Evolutionary conservation across 2,329 filamentous ascomycete genomes (phyloP), one percentile per base, ranked within the genome.

Genomic region (Metarhizium anisopliae): DNA sequence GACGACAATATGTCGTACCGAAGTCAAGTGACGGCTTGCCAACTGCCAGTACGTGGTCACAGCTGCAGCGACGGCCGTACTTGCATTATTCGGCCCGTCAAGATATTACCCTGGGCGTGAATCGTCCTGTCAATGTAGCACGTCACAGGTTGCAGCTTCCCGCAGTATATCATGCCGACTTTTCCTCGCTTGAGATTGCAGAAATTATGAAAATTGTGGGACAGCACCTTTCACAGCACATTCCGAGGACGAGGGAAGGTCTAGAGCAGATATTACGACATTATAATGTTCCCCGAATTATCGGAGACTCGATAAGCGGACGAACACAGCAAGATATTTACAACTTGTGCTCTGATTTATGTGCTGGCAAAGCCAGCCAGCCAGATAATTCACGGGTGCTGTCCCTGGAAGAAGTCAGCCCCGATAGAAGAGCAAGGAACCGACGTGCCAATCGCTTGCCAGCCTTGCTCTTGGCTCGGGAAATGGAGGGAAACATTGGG

Each of bases 381-480:
- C 43, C 59, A 7, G 47, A 53, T 5, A 50, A 61, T 29, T 55
- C 54, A 6, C 61, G 55, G 6, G 58, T 68, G 3, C 58, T 72
- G 4, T 70, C 67, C 0, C 53, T 69, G 1, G 42, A 47, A 30
- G 56, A 52, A 18, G 30, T 25, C 40, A 58, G 62, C 6, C 57
- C 59, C 11, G 56, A 58, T 16, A 51, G 50, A 5, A 52, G 59
- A 14, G 54, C 56, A 11, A 52, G 53, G 3, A 53, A 59, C 1
- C 53, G 45, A 25, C 60, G 62, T 29, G 54, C 59, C 3, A 62
- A 62, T 49, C 64, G 65, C 6, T 52, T 79, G 0, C 64, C 74
- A 0, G 68, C 72, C 0, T 61, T 83, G 3, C 66, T 82, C 0
- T 62, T 80, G 3, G 73, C 77, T 0, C 72, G 81, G 10, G 78